Evolutionary conservation across 202 grass and related monocot species (phyloP).

Genomic region (Schoenoplectus tabernaemontani): DNA sequence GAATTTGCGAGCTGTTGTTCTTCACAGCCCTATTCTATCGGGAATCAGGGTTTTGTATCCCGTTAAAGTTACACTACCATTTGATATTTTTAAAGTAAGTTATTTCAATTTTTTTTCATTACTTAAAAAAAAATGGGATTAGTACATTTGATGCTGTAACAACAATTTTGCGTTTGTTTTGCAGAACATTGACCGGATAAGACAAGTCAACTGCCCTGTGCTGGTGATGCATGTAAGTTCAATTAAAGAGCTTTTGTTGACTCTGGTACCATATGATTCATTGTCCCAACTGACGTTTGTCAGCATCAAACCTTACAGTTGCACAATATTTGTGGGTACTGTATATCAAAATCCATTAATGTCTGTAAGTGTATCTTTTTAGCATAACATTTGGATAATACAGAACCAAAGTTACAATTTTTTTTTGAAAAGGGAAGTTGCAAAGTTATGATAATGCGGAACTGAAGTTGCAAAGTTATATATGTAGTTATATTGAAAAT

Average conservation of each 20-base stretch:
- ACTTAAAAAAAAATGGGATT: neutral
- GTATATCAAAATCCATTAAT: neutral
- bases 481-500: neutral
- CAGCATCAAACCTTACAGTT: neutral
- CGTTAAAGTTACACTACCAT: slow-evolving; percentile 94
- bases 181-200: slow-evolving; percentile 97
- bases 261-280: neutral
- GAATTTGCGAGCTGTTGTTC: slow-evolving; percentile 75
- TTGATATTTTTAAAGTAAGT: slow-evolving; percentile 98
- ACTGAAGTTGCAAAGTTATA: neutral
- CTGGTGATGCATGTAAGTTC: slow-evolving; percentile 96
- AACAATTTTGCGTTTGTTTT: slow-evolving; percentile 1
- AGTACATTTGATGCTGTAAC: neutral
- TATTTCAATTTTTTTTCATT: neutral
- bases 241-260: neutral
- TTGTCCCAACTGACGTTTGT: neutral
- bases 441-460: no score
- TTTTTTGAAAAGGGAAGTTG: no score
- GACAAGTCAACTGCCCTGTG: slow-evolving; percentile 81
- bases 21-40: slow-evolving; percentile 93
- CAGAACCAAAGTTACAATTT: no score
- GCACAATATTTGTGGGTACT: neutral
- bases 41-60: slow-evolving; percentile 92
- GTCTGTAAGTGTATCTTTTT: neutral
- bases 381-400: neutral